phyloP scores from a whole-genome alignment of 352 stramenopile genomes.

The Plasmopara halstedii region DNA sequence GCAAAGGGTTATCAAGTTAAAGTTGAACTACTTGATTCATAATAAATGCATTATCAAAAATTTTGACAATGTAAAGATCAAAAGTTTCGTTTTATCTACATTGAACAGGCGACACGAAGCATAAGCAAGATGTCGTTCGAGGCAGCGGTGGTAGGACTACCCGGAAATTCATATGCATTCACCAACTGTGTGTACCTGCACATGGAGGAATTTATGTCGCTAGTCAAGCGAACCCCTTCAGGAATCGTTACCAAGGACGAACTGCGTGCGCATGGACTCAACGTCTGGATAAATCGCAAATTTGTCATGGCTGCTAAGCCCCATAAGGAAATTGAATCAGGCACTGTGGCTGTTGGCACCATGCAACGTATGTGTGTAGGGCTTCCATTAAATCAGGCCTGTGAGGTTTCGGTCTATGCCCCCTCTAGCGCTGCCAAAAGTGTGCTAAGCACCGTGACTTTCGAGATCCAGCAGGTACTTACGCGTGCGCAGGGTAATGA shows the following conservation, averaged over 20 bases:
- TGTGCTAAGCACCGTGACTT: slow-evolving; percentile 63
- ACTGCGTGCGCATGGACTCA: slow-evolving; percentile 61
- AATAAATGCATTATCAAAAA: too few relatives aligned
- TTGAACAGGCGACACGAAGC: too few relatives aligned
- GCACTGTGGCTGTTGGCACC: slow-evolving; percentile 56
- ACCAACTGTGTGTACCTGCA: slow-evolving; percentile 81
- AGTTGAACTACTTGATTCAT: too few relatives aligned
- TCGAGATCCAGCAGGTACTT: slow-evolving; percentile 76
- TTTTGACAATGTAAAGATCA: too few relatives aligned
- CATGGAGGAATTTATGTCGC: slow-evolving; percentile 61
- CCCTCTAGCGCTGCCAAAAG: slow-evolving; percentile 28
- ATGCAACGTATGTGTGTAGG: slow-evolving; percentile 77
- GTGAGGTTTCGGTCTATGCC: slow-evolving; percentile 57
- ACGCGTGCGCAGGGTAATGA: slow-evolving; percentile 56
- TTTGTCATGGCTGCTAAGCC: slow-evolving; percentile 75
- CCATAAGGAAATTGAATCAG: slow-evolving; percentile 51
- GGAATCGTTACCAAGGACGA: slow-evolving; percentile 65
- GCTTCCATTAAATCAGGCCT: slow-evolving; percentile 55
- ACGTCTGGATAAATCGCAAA: slow-evolving; percentile 78
- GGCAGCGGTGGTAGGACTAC: slow-evolving; percentile 50
- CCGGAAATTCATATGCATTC: slow-evolving; percentile 72
- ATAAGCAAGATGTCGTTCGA: slow-evolving; percentile 41
- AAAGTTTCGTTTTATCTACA: too few relatives aligned
- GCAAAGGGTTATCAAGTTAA: too few relatives aligned
- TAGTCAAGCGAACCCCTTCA: slow-evolving; percentile 53